Evolutionary conservation across 805 yeast species (phyloP).

Genomic region (Sungouiella thailandica): DNA sequence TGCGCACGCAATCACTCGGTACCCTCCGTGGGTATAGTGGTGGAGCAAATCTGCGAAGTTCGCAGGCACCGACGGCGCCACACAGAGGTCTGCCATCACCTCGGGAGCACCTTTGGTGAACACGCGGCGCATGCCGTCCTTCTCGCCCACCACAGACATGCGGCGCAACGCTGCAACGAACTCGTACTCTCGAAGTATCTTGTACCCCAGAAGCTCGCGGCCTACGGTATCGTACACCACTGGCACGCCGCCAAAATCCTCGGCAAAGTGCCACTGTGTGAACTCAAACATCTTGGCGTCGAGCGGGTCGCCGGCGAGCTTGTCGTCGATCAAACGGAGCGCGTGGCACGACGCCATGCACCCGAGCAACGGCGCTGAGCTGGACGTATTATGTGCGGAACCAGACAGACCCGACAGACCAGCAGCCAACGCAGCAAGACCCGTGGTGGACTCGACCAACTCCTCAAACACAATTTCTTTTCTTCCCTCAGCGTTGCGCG

Average conservation of each 20-base stretch:
- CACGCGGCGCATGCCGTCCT: constrained; percentile 14
- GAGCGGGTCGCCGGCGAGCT: constrained; percentile 87
- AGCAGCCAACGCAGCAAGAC: not conserved
- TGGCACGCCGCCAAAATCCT: constrained; percentile 43
- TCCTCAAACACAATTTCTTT: constrained; percentile 34
- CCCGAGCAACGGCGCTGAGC: constrained; percentile 28
- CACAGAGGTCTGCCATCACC: constrained; percentile 75
- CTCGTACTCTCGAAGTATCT: constrained; percentile 58
- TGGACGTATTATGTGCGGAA: constrained; percentile 22
- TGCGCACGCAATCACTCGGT: constrained; percentile 93
- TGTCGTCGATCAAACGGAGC: constrained; percentile 70
- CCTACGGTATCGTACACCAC: constrained; percentile 15
- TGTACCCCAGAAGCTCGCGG: constrained; percentile 19
- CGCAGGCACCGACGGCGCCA: constrained; percentile 62
- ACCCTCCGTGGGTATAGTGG: constrained; percentile 88
- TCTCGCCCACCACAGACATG: constrained; percentile 73
- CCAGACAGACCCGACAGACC: no score
- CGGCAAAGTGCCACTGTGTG: constrained; percentile 71
- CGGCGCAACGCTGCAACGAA: constrained; percentile 81
- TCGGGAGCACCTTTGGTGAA: constrained; percentile 98
- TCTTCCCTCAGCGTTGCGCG: constrained; percentile 36
- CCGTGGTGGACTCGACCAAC: constrained; percentile 12
- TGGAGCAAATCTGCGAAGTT: constrained; percentile 71
- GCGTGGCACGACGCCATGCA: constrained; percentile 84
- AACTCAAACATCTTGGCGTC: constrained; percentile 93